Conservation (phyloP, 768 basidiomycete genomes). For the Xerocomellus dryophilus region DNA sequence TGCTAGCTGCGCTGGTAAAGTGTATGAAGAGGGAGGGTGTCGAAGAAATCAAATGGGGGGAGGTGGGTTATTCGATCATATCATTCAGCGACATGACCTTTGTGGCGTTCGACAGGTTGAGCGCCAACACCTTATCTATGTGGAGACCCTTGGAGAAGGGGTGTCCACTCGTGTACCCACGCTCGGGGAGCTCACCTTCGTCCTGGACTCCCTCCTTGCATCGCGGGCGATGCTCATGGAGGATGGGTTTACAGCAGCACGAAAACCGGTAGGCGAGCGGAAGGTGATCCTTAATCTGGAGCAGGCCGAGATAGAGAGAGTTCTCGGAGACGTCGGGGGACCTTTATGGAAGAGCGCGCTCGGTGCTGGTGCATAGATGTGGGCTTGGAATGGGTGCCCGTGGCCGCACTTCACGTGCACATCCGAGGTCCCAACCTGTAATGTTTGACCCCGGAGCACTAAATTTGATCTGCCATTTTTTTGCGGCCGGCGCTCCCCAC, state of each 20-base stretch:
- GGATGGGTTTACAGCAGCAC: slow-evolving; percentile 48
- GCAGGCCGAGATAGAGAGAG: slow-evolving; percentile 78
- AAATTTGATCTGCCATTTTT: background rate
- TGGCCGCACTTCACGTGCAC: background rate
- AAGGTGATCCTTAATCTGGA: slow-evolving; percentile 82
- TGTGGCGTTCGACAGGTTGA: slow-evolving; percentile 48
- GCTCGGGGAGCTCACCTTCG: slow-evolving; percentile 57
- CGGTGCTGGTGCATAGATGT: slow-evolving; percentile 8
- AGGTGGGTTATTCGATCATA: slow-evolving; percentile 44
- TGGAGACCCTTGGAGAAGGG: slow-evolving; percentile 57
- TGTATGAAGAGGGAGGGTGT: slow-evolving; percentile 82
- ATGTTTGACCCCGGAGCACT: background rate
- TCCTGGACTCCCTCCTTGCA: slow-evolving; percentile 74
- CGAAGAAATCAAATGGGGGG: slow-evolving; percentile 82
- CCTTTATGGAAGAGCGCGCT: slow-evolving; percentile 58
- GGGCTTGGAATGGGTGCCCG: background rate
- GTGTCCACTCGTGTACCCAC: slow-evolving; percentile 60
- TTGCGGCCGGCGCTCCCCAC: background rate
- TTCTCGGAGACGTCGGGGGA: slow-evolving; percentile 79
- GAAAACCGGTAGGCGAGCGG: slow-evolving; percentile 63
- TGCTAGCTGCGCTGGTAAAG: slow-evolving; percentile 80
- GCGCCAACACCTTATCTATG: slow-evolving; percentile 72
- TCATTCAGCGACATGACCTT: background rate
- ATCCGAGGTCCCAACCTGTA: background rate
- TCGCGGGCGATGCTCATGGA: slow-evolving; percentile 77